Evolutionary conservation across 371 early-diverging fungal genomes (phyloP), one percentile per base, ranked within the genome.

Genomic region (Mucor piriformis): DNA sequence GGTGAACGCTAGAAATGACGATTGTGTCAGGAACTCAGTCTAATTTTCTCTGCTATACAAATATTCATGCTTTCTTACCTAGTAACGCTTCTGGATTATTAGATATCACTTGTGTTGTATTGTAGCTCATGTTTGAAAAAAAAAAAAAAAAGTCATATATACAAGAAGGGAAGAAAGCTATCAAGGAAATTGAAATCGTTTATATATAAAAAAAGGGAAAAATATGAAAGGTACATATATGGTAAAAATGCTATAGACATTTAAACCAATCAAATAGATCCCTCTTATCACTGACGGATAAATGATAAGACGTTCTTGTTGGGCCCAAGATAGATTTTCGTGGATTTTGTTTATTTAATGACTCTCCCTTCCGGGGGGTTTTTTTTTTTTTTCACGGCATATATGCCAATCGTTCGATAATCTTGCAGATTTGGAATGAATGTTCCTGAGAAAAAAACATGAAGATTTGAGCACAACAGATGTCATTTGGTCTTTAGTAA

Each of bases 1-100:
- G 6, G 67, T 67, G 20, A 67, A 63, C 15, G 63, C 57, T 63
- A n/a, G n/a, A n/a, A n/a, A n/a, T n/a, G n/a, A n/a, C n/a, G n/a
- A n/a, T n/a, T n/a, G n/a, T n/a, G n/a, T n/a, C n/a, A n/a, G n/a
- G n/a, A n/a, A n/a, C n/a, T n/a, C n/a, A n/a, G n/a, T n/a, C n/a
- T n/a, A n/a, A n/a, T n/a, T n/a, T n/a, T n/a, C n/a, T n/a, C n/a
- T n/a, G n/a, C n/a, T n/a, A n/a, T n/a, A n/a, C n/a, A n/a, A n/a
- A n/a, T n/a, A n/a, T n/a, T n/a, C n/a, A n/a, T n/a, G 43, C 13
- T 7, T 42, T 42, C 15, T 16, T 64, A 64, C 64, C 59, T 58
- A 53, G 40, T 25, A 64, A 25, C 3, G 58, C 58, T 54, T 58
- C 64, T 23, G 58, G 58, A 34, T 64, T 58, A 43, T 58, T 57